Evolutionary conservation across 1,284 basidiomycete genomes (phyloP).

Genomic region (Sanguinoderma infundibulare): DNA sequence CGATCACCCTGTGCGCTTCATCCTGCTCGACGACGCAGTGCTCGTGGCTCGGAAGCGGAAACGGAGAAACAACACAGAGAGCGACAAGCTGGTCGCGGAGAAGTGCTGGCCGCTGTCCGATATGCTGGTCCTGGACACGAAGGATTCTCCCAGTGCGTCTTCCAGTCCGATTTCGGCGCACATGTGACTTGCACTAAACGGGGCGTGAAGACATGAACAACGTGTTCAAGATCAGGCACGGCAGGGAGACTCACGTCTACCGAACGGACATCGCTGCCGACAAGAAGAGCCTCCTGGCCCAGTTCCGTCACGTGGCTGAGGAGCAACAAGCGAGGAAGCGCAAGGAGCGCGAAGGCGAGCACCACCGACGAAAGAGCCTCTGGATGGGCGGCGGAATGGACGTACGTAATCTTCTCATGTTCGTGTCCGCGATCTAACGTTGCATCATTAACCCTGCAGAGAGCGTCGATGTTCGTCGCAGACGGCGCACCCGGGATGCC

Average conservation of each 20-base stretch:
- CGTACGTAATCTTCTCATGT: slow-evolving; percentile 43
- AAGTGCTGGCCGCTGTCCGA: slow-evolving; percentile 91
- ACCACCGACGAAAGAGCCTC: slow-evolving; percentile 83
- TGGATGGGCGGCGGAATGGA: slow-evolving; percentile 59
- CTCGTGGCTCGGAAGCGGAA: slow-evolving; percentile 77
- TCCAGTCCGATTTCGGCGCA: not conserved
- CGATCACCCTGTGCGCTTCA: slow-evolving; percentile 86
- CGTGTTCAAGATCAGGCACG: slow-evolving; percentile 93
- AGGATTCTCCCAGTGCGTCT: slow-evolving; percentile 86
- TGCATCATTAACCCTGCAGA: slow-evolving; percentile 19
- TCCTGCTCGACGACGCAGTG: slow-evolving; percentile 91
- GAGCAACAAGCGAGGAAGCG: slow-evolving; percentile 87
- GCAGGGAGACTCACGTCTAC: slow-evolving; percentile 94
- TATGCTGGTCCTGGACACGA: slow-evolving; percentile 93
- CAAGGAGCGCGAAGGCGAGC: slow-evolving; percentile 91
- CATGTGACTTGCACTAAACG: not conserved
- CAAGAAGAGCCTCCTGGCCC: slow-evolving; percentile 84
- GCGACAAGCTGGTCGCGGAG: slow-evolving; percentile 85
- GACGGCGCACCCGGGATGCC: slow-evolving; percentile 35
- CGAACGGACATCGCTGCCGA: slow-evolving; percentile 82
- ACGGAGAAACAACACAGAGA: slow-evolving; percentile 50
- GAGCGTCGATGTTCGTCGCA: slow-evolving; percentile 31
- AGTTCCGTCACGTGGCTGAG: slow-evolving; percentile 92
- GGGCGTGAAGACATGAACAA: slow-evolving; percentile 79
- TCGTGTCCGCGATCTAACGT: not conserved